Percentiles rank a stretch among this genome's conserved stretches.
Conservation (phyloP, 2,329 filamentous ascomycete species). For the Fusarium goolgardi region DNA sequence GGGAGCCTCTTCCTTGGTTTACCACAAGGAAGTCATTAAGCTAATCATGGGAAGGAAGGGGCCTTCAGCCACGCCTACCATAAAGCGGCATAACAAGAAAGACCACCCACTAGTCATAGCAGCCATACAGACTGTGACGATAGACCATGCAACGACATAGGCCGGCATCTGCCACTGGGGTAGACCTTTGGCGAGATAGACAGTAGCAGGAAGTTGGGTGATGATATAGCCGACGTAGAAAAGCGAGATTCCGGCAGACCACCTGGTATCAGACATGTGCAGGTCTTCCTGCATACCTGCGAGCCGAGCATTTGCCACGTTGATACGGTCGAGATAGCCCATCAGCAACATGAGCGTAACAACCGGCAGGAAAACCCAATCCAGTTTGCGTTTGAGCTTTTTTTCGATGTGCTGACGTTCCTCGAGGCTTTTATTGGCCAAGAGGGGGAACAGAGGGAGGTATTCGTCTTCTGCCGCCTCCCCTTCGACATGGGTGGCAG, state of each 20-base stretch:
- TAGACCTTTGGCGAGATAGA: neutral
- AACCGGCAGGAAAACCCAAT: neutral
- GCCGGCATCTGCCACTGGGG: slow-evolving; percentile 7
- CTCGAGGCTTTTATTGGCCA: neutral
- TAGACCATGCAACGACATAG: neutral
- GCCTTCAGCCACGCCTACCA: neutral
- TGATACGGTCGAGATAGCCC: slow-evolving; percentile 4
- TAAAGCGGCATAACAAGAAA: slow-evolving; percentile 4
- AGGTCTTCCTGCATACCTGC: slow-evolving; percentile 1
- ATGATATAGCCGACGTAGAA: slow-evolving; percentile 4
- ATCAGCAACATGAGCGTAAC: neutral
- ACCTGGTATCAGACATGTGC: neutral
- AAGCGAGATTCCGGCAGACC: neutral
- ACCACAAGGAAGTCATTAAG: slow-evolving; percentile 1
- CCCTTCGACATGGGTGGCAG: neutral
- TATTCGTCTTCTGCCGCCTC: neutral
- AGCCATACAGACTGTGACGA: neutral
- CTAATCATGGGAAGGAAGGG: neutral
- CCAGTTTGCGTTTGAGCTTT: neutral
- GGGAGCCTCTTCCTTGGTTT: neutral
- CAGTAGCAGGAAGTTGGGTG: slow-evolving; percentile 4
- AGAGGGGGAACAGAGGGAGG: neutral
- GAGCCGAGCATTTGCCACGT: neutral
- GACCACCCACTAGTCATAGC: neutral
- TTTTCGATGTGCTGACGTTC: neutral